Evolutionary conservation across 176 grass and related monocot species (phyloP).

Genomic region (Dendrocalamus sinicus): DNA sequence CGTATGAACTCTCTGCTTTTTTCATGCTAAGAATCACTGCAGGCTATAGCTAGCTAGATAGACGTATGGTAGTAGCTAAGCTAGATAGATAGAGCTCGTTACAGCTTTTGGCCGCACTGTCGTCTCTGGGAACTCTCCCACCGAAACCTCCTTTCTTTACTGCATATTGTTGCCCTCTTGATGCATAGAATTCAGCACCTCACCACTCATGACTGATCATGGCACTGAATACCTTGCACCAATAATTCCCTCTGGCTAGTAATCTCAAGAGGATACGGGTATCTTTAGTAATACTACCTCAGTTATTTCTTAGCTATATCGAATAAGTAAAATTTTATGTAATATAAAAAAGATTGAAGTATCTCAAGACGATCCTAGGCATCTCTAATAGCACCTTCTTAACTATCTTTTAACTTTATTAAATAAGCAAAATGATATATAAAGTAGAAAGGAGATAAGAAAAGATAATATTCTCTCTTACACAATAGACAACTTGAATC

Average conservation of each 20-base stretch:
- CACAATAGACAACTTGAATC: too few relatives aligned
- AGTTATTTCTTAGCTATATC: too few relatives aligned
- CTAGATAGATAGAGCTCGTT: constrained; percentile 34
- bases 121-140: constrained; percentile 59
- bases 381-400: too few relatives aligned
- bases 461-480: too few relatives aligned
- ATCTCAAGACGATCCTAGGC: background rate
- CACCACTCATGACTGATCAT: constrained; percentile 65
- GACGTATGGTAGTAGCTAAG: background rate
- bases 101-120: constrained; percentile 55
- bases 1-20: background rate
- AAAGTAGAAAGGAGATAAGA: too few relatives aligned
- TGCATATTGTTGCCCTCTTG: constrained; percentile 2
- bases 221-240: constrained; percentile 79
- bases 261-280: background rate
- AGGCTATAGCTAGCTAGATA: background rate
- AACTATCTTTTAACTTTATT: too few relatives aligned
- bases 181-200: constrained; percentile 69
- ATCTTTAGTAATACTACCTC: too few relatives aligned
- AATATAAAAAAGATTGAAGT: too few relatives aligned
- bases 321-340: too few relatives aligned
- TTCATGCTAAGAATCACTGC: background rate
- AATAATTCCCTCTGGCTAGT: constrained; percentile 46
- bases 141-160: constrained; percentile 49
- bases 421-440: too few relatives aligned